Base-by-base conservation (phyloP, 345 rosid genomes). In the Rhodomyrtus tomentosa region DNA sequence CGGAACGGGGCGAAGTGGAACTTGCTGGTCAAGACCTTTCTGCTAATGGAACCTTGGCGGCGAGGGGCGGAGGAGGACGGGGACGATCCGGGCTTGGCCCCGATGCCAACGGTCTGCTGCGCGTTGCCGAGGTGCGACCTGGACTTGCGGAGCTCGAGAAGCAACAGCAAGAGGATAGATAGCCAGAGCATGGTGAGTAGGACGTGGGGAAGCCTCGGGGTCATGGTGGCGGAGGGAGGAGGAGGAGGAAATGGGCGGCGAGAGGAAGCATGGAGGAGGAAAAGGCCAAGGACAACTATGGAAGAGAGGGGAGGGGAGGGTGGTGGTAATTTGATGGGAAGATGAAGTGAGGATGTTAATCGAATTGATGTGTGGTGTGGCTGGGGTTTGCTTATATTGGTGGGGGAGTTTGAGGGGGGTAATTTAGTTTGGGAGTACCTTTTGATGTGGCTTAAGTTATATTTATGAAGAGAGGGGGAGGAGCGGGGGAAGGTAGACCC, bases 1-100 rank as follows among this genome's bases (percentile, higher is more conserved):
- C 87, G 93, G 84, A 93, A 94, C 7, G 96, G 92, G 16, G 92
- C 74, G 93, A 93, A 93, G 91, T 94, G 94, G 58, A 92, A 90
- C 85, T 84, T 88, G 55, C 90, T 87, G 12, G 92, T 88, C 62
- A 89, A 90, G 86, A 88, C 88, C 91, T 93, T 92, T 83, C 96
- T 89, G 73, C 72, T 88, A 50, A 62, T 87, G 55, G 87, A 83
- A 84, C 83, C 73, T 81, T 59, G 82, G 74, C 21, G 80, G 55
- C 85, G 38, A 40, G 25, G 32, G 56, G 29, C 7, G 0, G 56
- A 51, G 0, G 56, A 51, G 56, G 86, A 45, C 27, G 56, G 85
- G 84, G 48, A 88, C 49, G 52, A 49, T 54, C 5, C 85, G 38
- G 20, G 84, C 82, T 49, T 59, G 45, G 13, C 8, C 24, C 76